A percentile compares a stretch with the other conserved stretches of the same genome.
These are phyloP conservation scores for Epichloe sibirici DNA, from an alignment of 2,329 filamentous ascomycete genomes.

Conservation along the genomic window DNA sequence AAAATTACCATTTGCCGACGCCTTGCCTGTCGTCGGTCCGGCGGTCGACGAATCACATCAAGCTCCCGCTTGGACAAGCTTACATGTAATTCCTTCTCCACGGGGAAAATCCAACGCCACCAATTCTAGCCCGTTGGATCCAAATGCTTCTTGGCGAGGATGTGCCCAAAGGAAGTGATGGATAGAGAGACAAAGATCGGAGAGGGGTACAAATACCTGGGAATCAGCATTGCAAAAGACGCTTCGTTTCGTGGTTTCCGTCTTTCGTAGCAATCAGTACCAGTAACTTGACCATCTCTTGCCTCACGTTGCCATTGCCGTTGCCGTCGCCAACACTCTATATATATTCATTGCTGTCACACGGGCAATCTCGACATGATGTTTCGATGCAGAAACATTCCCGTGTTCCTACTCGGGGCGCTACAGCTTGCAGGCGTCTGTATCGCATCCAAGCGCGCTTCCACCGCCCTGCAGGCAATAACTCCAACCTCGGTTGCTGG, in stretches of 20 bases:
- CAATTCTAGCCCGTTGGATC: background rate
- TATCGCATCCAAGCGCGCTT: background rate
- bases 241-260: background rate
- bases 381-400: background rate
- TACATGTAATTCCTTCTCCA: background rate
- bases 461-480: background rate
- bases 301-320: background rate
- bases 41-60: constrained; percentile 3
- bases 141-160: background rate
- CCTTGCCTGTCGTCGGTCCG: constrained; percentile 4
- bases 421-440: constrained; percentile 1
- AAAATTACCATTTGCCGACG: background rate
- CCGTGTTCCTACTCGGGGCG: background rate
- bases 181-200: background rate
- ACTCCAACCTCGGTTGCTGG: background rate
- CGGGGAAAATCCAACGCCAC: background rate
- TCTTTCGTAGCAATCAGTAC: background rate
- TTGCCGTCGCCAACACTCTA: background rate
- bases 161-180: background rate
- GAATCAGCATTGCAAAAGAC: too few species aligned
- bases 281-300: background rate
- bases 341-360: background rate
- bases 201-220: background rate
- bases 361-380: background rate
- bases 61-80: background rate